These are phyloP conservation scores for Trametes versicolor DNA, from an alignment of 1,284 basidiomycete species.

Conservation along the genomic window DNA sequence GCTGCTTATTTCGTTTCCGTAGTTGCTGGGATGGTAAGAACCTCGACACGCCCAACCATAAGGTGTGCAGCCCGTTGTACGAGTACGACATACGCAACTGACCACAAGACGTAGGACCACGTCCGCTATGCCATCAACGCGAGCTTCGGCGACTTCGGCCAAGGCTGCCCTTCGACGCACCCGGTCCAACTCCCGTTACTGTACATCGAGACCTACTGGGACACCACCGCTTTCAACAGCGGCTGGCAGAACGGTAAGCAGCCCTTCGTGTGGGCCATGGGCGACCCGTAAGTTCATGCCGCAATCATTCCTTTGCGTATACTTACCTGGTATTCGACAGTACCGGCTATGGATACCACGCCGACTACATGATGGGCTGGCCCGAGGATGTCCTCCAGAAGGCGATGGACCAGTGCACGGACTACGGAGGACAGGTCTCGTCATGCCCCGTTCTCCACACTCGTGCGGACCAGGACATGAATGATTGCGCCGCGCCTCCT, in stretches of 20 bases:
- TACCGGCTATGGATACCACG: slow-evolving; percentile 64
- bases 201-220: slow-evolving; percentile 41
- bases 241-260: slow-evolving; percentile 31
- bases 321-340: not conserved
- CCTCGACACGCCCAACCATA: slow-evolving; percentile 32
- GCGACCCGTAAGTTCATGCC: slow-evolving; percentile 32
- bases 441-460: slow-evolving; percentile 20
- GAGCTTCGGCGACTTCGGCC: slow-evolving; percentile 33
- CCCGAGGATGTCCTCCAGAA: slow-evolving; percentile 54
- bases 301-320: too few species aligned
- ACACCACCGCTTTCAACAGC: slow-evolving; percentile 34
- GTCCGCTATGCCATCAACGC: slow-evolving; percentile 41
- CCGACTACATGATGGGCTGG: slow-evolving; percentile 64
- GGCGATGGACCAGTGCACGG: slow-evolving; percentile 45
- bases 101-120: slow-evolving; percentile 6
- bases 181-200: slow-evolving; percentile 39
- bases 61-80: not conserved
- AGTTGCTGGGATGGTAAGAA: slow-evolving; percentile 42
- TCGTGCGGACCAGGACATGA: slow-evolving; percentile 21
- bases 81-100: not conserved
- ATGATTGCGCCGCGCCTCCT: slow-evolving; percentile 18
- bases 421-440: slow-evolving; percentile 17
- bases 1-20: too few species aligned
- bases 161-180: slow-evolving; percentile 38
- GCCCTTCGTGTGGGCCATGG: slow-evolving; percentile 42